Conservation (phyloP, 2,329 filamentous ascomycete species). For the Aspergillus sp. region DNA sequence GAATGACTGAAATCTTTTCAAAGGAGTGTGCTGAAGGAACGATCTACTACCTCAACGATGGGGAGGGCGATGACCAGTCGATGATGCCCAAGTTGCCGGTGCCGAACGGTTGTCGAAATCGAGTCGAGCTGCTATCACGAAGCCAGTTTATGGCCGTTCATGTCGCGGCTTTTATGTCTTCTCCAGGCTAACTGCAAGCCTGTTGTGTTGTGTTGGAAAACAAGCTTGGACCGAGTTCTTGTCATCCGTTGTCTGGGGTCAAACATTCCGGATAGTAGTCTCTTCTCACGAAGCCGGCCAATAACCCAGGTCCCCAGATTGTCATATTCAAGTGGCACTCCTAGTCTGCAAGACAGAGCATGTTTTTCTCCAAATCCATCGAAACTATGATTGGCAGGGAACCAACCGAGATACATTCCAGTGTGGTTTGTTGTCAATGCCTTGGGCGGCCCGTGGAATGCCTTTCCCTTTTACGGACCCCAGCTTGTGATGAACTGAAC, state of each 20-base stretch:
- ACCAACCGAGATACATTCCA: conserved; percentile 22
- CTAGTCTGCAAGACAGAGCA: neutral
- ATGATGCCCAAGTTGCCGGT: conserved; percentile 1
- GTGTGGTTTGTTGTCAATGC: conserved; percentile 26
- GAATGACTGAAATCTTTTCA: neutral
- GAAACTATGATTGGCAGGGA: neutral
- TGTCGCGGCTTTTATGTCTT: neutral
- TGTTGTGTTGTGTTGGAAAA: neutral
- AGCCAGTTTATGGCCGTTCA: neutral
- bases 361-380: neutral
- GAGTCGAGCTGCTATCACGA: neutral
- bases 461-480: neutral
- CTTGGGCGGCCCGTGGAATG: conserved; percentile 23
- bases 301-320: neutral
- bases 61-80: neutral
- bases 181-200: neutral
- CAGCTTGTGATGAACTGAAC: neutral
- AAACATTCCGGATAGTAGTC: neutral
- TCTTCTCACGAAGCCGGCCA: neutral
- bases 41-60: neutral
- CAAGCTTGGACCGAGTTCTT: neutral
- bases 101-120: neutral
- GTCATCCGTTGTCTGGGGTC: neutral
- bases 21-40: neutral
- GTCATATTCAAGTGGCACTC: neutral